Conservation (phyloP, 257 asterid species). For the Agastache rugosa region DNA sequence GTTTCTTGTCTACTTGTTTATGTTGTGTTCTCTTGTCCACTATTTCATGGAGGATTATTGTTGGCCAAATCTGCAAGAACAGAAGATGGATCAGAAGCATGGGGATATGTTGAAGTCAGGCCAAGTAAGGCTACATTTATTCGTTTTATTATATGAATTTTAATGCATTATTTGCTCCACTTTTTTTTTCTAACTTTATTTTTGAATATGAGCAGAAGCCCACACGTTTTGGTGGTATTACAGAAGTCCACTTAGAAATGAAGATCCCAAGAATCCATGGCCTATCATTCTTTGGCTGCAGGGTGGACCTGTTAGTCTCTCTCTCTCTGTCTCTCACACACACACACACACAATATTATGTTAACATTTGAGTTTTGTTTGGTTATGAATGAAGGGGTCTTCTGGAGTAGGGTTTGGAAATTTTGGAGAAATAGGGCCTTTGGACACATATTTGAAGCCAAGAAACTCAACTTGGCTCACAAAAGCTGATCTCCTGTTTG, state of each 20-base stretch:
- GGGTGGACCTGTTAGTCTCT: conserved; percentile 84
- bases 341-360: too few species aligned
- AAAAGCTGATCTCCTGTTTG: conserved; percentile 12
- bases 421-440: conserved; percentile 52
- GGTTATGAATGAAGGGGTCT: conserved; percentile 1
- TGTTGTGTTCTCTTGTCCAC: not conserved
- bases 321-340: not conserved
- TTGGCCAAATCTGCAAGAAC: conserved; percentile 44
- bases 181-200: not conserved
- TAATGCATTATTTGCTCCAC: not conserved
- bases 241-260: conserved; percentile 65
- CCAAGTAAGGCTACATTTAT: not conserved
- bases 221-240: conserved; percentile 92
- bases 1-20: not conserved
- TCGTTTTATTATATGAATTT: not conserved
- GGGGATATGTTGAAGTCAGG: conserved; percentile 81
- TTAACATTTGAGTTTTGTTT: not conserved
- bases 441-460: conserved; percentile 6
- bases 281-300: conserved; percentile 90
- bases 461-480: conserved; percentile 20
- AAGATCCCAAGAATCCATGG: conserved; percentile 78
- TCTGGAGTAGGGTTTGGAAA: conserved; percentile 48
- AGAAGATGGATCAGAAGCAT: conserved; percentile 71
- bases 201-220: conserved; percentile 58
- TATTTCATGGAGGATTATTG: not conserved